These are phyloP conservation scores for Chrysosporium queenslandicum DNA, from an alignment of 2,329 filamentous ascomycete species.

Conservation along the genomic window DNA sequence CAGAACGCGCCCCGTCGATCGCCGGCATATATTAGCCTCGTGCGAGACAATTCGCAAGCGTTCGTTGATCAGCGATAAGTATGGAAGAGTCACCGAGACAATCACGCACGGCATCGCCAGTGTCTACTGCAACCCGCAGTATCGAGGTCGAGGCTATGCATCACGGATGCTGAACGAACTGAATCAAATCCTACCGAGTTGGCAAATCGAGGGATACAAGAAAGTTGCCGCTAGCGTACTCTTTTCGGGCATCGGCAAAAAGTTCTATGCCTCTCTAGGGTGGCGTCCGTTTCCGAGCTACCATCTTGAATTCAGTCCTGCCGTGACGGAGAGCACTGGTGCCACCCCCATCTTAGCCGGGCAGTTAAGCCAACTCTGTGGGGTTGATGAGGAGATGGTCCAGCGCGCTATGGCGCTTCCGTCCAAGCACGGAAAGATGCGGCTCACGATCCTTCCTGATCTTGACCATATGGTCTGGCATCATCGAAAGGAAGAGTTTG, in stretches of 20 bases:
- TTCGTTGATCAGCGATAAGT: slow-evolving; percentile 39
- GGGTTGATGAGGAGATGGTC: slow-evolving; percentile 10
- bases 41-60: slow-evolving; percentile 56
- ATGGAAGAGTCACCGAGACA: slow-evolving; percentile 25
- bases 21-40: slow-evolving; percentile 50
- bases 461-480: slow-evolving; percentile 22
- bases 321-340: neutral
- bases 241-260: slow-evolving; percentile 21
- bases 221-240: slow-evolving; percentile 19
- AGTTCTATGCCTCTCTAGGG: slow-evolving; percentile 19
- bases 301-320: slow-evolving; percentile 17
- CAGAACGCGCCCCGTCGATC: slow-evolving; percentile 27
- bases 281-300: slow-evolving; percentile 19
- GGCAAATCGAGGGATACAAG: slow-evolving; percentile 13
- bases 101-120: slow-evolving; percentile 22
- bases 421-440: slow-evolving; percentile 6
- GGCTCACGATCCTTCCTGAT: slow-evolving; percentile 19
- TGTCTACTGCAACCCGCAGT: slow-evolving; percentile 19
- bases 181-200: slow-evolving; percentile 15
- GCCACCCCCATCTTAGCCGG: neutral
- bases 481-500: slow-evolving; percentile 20
- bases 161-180: slow-evolving; percentile 20
- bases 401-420: neutral
- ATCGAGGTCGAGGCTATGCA: slow-evolving; percentile 20
- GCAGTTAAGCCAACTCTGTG: slow-evolving; percentile 10